Evolutionary conservation across 108 stramenopile species (phyloP).

Genomic region (Schizochytrium sp.): DNA sequence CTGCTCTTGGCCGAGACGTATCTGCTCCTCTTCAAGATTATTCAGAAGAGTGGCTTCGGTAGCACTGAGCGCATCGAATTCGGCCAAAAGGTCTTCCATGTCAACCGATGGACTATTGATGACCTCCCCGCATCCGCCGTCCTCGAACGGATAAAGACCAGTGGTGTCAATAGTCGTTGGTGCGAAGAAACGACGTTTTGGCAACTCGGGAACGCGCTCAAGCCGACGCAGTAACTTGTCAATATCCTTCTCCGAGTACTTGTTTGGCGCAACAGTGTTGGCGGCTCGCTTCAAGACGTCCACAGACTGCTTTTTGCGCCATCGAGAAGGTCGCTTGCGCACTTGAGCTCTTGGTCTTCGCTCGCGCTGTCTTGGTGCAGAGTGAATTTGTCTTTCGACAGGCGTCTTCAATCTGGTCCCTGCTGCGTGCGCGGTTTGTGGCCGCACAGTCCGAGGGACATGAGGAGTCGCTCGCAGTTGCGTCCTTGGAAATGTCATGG

Average conservation of each 20-base stretch:
- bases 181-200: neutral
- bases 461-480: too few relatives aligned
- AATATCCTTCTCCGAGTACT: neutral
- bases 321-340: neutral
- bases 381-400: too few relatives aligned
- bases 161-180: neutral
- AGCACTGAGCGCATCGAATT: too few relatives aligned
- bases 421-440: too few relatives aligned
- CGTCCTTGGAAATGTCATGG: too few relatives aligned
- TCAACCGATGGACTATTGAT: too few relatives aligned
- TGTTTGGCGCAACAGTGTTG: neutral
- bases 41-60: too few relatives aligned
- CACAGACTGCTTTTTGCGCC: neutral
- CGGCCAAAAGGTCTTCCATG: too few relatives aligned
- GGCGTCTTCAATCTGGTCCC: neutral
- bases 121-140: neutral
- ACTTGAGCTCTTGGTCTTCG: neutral
- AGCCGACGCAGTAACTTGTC: neutral
- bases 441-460: too few relatives aligned
- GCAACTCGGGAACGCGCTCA: neutral
- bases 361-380: neutral
- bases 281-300: neutral
- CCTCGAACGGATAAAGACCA: neutral
- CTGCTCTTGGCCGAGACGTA: too few relatives aligned
- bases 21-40: too few relatives aligned